Evolutionary conservation across 2,329 filamentous ascomycete species (phyloP), one percentile per base, ranked within the genome.

Genomic region (Huntiella abstrusa): DNA sequence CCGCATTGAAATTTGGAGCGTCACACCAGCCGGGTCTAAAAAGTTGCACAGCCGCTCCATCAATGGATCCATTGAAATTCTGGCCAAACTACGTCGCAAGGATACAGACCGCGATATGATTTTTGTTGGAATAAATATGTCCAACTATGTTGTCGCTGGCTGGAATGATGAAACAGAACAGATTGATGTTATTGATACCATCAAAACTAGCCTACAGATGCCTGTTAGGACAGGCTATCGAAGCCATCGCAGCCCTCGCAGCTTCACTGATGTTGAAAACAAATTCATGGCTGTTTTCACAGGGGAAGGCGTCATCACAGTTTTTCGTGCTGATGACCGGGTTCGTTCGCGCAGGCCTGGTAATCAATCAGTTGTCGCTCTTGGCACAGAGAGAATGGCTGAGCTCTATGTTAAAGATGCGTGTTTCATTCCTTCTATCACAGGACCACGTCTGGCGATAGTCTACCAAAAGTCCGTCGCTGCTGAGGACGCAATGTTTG

Each of bases 51-150:
- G 83, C 3, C 80, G 79, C 56, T 67, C 76, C 51, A 69, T 96
- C 47, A 88, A 88, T 59, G 91, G 88, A 58, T 83, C 81, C 53
- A 78, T 96, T 54, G 80, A 82, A 5, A 83, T 95, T 68, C 71
- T 95, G 11, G 75, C 91, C 56, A 80, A 77, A 56, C 68, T 98
- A 41, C 77, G 77, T 19, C 85, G 87, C 4, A 75, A 76, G 42
- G 75, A 83, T 54, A 77, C 79, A 22, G 62, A 69, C 4, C 84
- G 78, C 41, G 86, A 96, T 54, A 75, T 95, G 51, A 73, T 98
- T 51, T 94, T 98, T 58, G 73, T 98, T 48, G 88, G 86, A 43
- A 98, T 91, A 41, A 82, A 94, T 58, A 77, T 82, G 47, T 82
- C 83, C 54, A 79, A 86, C 55, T 96, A 94, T 64, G 94, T 96